These are phyloP conservation scores for Colletotrichum musae DNA, from an alignment of 2,329 filamentous ascomycete species.

Conservation along the genomic window DNA sequence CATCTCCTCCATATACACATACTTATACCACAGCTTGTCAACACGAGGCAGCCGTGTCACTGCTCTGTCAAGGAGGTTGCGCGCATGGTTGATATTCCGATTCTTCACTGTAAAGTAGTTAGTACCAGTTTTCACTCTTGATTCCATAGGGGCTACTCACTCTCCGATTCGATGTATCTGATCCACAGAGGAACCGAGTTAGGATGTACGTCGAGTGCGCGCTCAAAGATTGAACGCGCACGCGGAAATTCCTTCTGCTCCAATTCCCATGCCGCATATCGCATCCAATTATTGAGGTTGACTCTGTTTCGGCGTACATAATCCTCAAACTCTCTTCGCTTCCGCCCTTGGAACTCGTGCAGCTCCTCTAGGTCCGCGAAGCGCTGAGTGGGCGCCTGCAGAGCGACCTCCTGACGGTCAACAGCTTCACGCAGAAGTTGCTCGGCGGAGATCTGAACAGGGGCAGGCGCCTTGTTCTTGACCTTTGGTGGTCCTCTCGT, in stretches of 20 bases:
- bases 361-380: slow-evolving; percentile 98
- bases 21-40: slow-evolving; percentile 99
- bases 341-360: slow-evolving; percentile 96
- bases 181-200: slow-evolving; percentile 92
- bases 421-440: slow-evolving; percentile 98
- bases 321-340: slow-evolving; percentile 96
- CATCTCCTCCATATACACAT: slow-evolving; percentile 99
- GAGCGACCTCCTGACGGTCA: slow-evolving; percentile 89
- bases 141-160: slow-evolving; percentile 73
- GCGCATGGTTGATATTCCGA: slow-evolving; percentile 95
- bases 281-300: slow-evolving; percentile 99
- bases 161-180: slow-evolving; percentile 94
- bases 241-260: slow-evolving; percentile 98
- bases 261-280: slow-evolving; percentile 96
- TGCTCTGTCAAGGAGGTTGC: slow-evolving; percentile 95
- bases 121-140: not conserved
- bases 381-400: slow-evolving; percentile 93
- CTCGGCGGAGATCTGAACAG: slow-evolving; percentile 93
- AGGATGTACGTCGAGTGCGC: slow-evolving; percentile 91
- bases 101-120: slow-evolving; percentile 41
- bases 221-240: slow-evolving; percentile 93
- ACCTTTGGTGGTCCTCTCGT: slow-evolving; percentile 93
- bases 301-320: slow-evolving; percentile 95
- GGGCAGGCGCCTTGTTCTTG: slow-evolving; percentile 98
- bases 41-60: slow-evolving; percentile 91